Evolutionary conservation across 805 yeast genomes (phyloP), one percentile per base, ranked within the genome.

Genomic region (Komagataella mondaviorum): DNA sequence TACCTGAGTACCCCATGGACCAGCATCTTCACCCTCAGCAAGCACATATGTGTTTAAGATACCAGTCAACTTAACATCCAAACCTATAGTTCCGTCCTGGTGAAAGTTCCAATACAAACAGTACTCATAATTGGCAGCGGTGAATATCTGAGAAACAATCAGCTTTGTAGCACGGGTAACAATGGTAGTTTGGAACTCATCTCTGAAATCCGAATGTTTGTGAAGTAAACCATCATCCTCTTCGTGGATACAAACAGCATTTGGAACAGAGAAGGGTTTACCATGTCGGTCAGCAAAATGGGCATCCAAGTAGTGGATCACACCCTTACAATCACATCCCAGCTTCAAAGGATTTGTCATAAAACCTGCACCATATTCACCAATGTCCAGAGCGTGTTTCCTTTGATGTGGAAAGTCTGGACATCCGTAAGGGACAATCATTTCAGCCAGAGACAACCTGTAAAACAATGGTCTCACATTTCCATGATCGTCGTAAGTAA

Each of bases 301-400:
- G n/a, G 87, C 90, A 67, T 85, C 90, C 67, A 85, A 63, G 69
- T 85, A 85, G 65, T 86, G 90, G 59, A 85, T 85, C 47, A 80
- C 88, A 63, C 93, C 93, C 66, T 85, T 85, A 71, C 93, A 85
- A 66, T 85, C 93, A 65, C 93, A 85, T 46, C 91, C 91, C 51
- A 85, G 74, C 18, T 84, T 70, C 56, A 85, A 73, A 39, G 90
- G 86, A 68, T 85, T 85, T 51, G 93, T 82, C 81, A 85, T 80
- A 71, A 80, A 79, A 62, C 93, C 93, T 55, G 89, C 91, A 70
- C 93, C 93, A 64, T 85, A 85, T 66, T 85, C 93, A 65, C 93
- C 93, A 57, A 85, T 80, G 68, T 85, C 93, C 67, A 85, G 78
- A 47, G 93, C 93, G 60, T 85, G 93, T 68, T 85, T 85, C 70